A percentile compares a stretch with the other conserved stretches of the same genome.
phyloP scores from a whole-genome alignment of 2,329 filamentous ascomycete species.

The Verticillium albo-atrum region DNA sequence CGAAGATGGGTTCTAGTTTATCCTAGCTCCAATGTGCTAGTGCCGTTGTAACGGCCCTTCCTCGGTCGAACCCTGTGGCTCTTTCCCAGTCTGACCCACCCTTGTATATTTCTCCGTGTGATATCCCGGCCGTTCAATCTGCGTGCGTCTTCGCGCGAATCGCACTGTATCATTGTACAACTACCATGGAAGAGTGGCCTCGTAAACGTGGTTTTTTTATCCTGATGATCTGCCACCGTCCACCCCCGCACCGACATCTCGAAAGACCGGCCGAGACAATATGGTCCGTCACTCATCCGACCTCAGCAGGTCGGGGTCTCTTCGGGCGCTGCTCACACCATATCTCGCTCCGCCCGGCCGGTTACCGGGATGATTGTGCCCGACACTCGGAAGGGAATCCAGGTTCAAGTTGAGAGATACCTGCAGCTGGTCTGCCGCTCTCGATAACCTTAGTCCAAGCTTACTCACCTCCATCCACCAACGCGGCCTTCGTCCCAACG shows the following conservation, averaged over 20 bases:
- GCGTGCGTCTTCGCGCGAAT: not conserved
- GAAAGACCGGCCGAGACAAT: not conserved
- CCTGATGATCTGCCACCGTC: not conserved
- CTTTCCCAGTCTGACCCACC: not conserved
- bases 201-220: too few relatives aligned
- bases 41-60: not conserved
- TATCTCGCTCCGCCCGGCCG: not conserved
- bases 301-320: not conserved
- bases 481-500: slow-evolving; percentile 96
- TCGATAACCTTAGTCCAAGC: not conserved
- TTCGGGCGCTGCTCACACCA: not conserved
- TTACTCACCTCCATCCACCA: slow-evolving; percentile 77
- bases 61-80: not conserved
- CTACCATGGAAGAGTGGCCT: too few relatives aligned
- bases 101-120: not conserved
- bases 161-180: not conserved
- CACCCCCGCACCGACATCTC: not conserved
- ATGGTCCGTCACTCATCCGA: not conserved
- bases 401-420: not conserved
- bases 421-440: too few relatives aligned
- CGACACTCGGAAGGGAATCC: not conserved
- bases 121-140: not conserved
- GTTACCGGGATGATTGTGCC: not conserved
- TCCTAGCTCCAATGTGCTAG: not conserved
- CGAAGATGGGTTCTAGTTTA: not conserved